A percentile compares a stretch with the other conserved stretches of the same genome.
Conservation (phyloP, 129 eudicot species). For the Centella asiatica region DNA sequence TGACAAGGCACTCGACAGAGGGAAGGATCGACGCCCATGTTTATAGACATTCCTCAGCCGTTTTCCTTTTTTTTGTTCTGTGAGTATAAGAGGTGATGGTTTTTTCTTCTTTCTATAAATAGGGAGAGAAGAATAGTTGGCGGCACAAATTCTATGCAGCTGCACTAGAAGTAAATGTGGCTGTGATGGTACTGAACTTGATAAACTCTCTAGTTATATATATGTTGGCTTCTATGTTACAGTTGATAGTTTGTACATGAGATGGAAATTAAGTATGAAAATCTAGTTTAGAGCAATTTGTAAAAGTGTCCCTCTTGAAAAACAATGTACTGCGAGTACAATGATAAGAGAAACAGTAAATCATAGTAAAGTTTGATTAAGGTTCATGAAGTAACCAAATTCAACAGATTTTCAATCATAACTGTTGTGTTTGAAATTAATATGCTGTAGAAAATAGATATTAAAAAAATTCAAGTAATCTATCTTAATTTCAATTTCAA, state of each 20-base stretch:
- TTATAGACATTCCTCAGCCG: neutral
- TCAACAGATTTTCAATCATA: no score
- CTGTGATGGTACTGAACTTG: neutral
- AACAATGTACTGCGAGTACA: neutral
- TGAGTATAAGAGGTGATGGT: neutral
- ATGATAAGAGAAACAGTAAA: neutral
- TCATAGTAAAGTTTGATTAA: no score
- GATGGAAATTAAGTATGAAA: neutral
- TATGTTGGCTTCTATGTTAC: neutral
- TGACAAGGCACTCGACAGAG: neutral
- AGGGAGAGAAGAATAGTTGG: constrained; percentile 2
- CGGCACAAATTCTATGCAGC: neutral
- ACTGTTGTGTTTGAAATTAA: no score
- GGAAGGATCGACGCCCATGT: neutral
- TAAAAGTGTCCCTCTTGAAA: no score
- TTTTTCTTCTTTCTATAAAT: neutral
- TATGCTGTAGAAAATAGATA: no score
- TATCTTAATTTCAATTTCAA: no score
- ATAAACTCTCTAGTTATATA: neutral
- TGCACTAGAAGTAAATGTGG: neutral
- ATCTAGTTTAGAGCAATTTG: neutral
- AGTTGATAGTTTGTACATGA: neutral
- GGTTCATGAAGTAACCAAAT: no score
- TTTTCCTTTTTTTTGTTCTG: neutral
- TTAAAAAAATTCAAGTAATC: no score